Evolutionary conservation across 2,329 filamentous ascomycete genomes (phyloP).

Genomic region (Neocucurbitaria cava): DNA sequence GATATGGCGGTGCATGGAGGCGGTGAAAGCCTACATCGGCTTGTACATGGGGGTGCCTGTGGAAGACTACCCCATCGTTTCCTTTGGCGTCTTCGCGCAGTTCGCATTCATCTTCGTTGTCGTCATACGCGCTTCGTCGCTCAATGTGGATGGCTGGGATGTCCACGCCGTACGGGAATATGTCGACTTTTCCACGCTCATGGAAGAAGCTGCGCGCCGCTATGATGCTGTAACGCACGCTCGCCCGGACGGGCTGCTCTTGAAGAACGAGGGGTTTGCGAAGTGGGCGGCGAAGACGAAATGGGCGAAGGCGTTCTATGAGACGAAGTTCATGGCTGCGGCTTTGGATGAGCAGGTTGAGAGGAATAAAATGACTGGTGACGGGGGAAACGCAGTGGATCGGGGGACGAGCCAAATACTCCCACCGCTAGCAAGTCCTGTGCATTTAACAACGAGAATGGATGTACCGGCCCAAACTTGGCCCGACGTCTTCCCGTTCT

Average conservation of each 20-base stretch:
- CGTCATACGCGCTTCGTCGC: constrained; percentile 5
- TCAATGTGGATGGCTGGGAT: not conserved
- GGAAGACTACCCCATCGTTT: constrained; percentile 2
- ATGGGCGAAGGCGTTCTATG: constrained; percentile 2
- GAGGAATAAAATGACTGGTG: not conserved
- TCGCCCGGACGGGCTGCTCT: not conserved
- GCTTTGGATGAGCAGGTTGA: not conserved
- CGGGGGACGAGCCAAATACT: not conserved
- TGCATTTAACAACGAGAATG: not conserved
- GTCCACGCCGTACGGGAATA: not conserved
- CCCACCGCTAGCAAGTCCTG: not conserved
- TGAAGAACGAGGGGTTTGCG: not conserved
- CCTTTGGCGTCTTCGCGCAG: constrained; percentile 14
- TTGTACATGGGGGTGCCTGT: not conserved
- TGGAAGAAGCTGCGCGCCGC: not conserved
- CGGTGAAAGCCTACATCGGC: not conserved
- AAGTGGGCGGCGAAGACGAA: constrained; percentile 1
- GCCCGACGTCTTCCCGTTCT: not conserved
- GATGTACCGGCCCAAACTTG: not conserved
- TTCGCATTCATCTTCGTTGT: constrained; percentile 18
- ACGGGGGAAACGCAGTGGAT: too few species aligned
- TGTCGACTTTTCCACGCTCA: not conserved
- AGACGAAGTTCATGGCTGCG: not conserved
- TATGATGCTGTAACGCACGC: constrained; percentile 1
- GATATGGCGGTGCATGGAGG: constrained; percentile 5